phyloP scores from a whole-genome alignment of 495 filamentous ascomycete genomes.

The Talaromyces nanjingensis region DNA sequence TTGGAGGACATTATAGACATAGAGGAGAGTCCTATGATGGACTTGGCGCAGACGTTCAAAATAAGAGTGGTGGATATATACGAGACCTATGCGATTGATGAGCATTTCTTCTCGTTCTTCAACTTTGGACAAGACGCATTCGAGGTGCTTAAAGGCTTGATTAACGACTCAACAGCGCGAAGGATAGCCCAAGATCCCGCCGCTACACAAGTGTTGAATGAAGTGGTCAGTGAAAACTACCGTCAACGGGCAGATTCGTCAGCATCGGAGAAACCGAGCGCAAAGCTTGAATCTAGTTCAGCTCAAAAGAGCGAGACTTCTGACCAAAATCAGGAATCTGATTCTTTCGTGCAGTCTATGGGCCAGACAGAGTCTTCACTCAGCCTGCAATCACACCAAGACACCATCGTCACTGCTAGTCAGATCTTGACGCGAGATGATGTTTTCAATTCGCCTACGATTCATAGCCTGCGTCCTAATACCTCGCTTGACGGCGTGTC shows the following conservation, averaged over 20 bases:
- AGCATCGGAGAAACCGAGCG: slow-evolving; percentile 20
- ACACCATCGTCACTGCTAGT: slow-evolving; percentile 73
- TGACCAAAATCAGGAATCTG: slow-evolving; percentile 50
- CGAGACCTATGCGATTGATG: slow-evolving; percentile 91
- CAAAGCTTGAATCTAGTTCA: slow-evolving; percentile 39
- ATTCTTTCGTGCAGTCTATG: slow-evolving; percentile 69
- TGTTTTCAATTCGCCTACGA: slow-evolving; percentile 82
- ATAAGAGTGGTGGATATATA: slow-evolving; percentile 85
- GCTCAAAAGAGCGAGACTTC: slow-evolving; percentile 50
- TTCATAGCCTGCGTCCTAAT: slow-evolving; percentile 31
- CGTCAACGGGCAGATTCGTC: slow-evolving; percentile 15
- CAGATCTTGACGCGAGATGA: slow-evolving; percentile 83
- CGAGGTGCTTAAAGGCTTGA: slow-evolving; percentile 64
- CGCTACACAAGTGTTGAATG: neutral
- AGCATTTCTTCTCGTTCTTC: slow-evolving; percentile 98
- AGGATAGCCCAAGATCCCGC: slow-evolving; percentile 26
- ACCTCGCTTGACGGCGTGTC: neutral
- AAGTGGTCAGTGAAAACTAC: slow-evolving; percentile 29
- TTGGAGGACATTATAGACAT: slow-evolving; percentile 86
- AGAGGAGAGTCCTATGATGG: slow-evolving; percentile 85
- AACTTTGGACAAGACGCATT: slow-evolving; percentile 80
- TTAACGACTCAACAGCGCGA: slow-evolving; percentile 57
- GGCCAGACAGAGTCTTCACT: slow-evolving; percentile 63
- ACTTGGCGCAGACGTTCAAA: slow-evolving; percentile 91
- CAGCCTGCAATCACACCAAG: slow-evolving; percentile 64